Percentiles rank a stretch among this genome's conserved stretches.
These are phyloP conservation scores for Neoscytalidium dimidiatum DNA, from an alignment of 2,329 filamentous ascomycete species.

Conservation along the genomic window DNA sequence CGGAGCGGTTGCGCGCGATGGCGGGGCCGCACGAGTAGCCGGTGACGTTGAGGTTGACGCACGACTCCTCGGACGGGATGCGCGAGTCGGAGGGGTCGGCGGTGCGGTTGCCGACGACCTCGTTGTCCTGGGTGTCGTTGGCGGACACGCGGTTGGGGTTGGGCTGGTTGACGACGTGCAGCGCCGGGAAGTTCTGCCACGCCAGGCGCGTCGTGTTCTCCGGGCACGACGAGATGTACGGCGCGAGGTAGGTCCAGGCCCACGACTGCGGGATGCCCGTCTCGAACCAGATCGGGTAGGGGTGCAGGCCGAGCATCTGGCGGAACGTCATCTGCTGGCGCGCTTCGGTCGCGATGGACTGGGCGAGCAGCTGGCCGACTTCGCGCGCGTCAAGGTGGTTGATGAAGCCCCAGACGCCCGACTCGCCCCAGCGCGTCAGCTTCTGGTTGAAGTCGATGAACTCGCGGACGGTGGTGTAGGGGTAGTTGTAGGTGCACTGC, in stretches of 20 bases:
- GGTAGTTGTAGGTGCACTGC: conserved; percentile 82
- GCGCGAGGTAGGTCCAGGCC: conserved; percentile 80
- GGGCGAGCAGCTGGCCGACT: conserved; percentile 70
- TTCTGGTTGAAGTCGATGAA: conserved; percentile 85
- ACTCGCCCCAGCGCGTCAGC: conserved; percentile 78
- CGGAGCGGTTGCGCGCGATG: conserved; percentile 68
- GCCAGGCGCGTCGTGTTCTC: conserved; percentile 70
- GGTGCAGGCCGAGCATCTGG: conserved; percentile 76
- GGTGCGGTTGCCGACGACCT: conserved; percentile 63
- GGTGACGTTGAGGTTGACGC: conserved; percentile 57
- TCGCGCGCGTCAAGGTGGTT: conserved; percentile 76
- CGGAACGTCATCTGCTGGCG: conserved; percentile 85
- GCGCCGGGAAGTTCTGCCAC: conserved; percentile 82
- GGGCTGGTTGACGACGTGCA: conserved; percentile 74
- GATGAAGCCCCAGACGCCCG: conserved; percentile 79
- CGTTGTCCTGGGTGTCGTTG: conserved; percentile 61
- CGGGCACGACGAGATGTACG: conserved; percentile 78
- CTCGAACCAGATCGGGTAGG: conserved; percentile 83
- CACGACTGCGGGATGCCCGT: conserved; percentile 79
- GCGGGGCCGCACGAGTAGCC: conserved; percentile 63
- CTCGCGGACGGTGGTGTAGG: conserved; percentile 71
- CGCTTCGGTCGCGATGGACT: conserved; percentile 76
- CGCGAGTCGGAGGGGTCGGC: conserved; percentile 56
- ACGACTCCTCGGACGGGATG: conserved; percentile 52
- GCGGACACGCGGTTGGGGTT: conserved; percentile 70